Percentiles rank a stretch among this genome's conserved stretches.
phyloP scores from a whole-genome alignment of 2,329 filamentous ascomycete species.

The Amauroascus niger region DNA sequence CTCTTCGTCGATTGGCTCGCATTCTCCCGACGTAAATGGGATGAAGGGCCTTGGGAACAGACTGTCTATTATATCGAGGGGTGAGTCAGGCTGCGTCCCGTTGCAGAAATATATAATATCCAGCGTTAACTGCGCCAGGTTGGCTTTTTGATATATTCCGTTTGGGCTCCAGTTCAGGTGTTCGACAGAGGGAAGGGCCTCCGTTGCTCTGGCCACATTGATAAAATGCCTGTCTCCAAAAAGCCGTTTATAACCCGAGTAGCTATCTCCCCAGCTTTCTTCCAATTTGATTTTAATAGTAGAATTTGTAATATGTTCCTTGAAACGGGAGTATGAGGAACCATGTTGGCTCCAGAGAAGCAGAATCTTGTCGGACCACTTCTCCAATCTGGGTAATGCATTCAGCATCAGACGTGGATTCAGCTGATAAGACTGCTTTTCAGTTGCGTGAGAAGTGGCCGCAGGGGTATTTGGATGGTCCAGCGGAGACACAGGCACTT shows the following conservation, averaged over 20 bases:
- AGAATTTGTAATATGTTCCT: conserved; percentile 5
- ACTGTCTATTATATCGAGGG: conserved; percentile 6
- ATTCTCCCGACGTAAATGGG: not conserved
- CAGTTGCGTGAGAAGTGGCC: too few relatives aligned
- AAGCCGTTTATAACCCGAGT: conserved; percentile 12
- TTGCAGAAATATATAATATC: conserved; percentile 13
- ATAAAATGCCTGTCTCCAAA: conserved; percentile 15
- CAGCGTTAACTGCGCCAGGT: conserved; percentile 16
- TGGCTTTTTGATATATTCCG: conserved; percentile 15
- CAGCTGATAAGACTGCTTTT: not conserved
- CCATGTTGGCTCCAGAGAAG: conserved; percentile 7
- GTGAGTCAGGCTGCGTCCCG: not conserved
- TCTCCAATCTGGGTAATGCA: conserved; percentile 14
- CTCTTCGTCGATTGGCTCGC: not conserved
- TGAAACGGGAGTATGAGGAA: conserved; percentile 12
- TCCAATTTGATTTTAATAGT: conserved; percentile 8
- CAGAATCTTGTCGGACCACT: conserved; percentile 11
- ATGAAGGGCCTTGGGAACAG: conserved; percentile 11
- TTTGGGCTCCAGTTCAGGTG: conserved; percentile 7
- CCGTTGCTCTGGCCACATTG: not conserved
- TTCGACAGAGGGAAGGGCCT: conserved; percentile 10
- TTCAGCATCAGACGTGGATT: conserved; percentile 15
- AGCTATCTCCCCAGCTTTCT: conserved; percentile 10
- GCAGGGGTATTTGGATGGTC: not conserved
- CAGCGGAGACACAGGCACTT: not conserved